phyloP scores from a whole-genome alignment of 345 rosid species.

The Murraya paniculata region DNA sequence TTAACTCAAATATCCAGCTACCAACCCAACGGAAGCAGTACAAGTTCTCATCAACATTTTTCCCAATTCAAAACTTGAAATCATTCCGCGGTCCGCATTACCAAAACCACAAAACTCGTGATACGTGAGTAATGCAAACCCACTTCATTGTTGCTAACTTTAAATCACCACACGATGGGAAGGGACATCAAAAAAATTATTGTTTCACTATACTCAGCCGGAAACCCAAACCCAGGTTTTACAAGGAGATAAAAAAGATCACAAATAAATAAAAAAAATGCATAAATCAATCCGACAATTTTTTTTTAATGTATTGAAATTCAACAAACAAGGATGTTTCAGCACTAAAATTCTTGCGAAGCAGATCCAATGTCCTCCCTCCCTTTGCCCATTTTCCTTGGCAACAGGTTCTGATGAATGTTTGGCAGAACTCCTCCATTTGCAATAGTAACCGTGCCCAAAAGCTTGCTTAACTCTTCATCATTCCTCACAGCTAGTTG shows the following conservation, averaged over 20 bases:
- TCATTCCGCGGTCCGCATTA: neutral
- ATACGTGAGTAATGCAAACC: neutral
- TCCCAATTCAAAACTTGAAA: neutral
- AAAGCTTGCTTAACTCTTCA: slow-evolving; percentile 63
- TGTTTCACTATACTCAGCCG: neutral
- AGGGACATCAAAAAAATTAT: slow-evolving; percentile 2
- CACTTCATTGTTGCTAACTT: neutral
- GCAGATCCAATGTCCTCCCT: slow-evolving; percentile 65
- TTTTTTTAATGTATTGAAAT: neutral
- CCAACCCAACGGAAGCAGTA: neutral
- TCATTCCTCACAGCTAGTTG: slow-evolving; percentile 79
- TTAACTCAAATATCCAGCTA: neutral
- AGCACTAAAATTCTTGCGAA: slow-evolving; percentile 55
- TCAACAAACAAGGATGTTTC: neutral
- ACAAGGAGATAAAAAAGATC: neutral
- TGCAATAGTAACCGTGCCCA: slow-evolving; percentile 71
- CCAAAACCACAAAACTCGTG: neutral
- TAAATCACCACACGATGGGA: neutral
- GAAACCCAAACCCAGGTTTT: neutral
- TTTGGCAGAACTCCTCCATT: slow-evolving; percentile 74
- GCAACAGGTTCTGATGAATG: slow-evolving; percentile 53
- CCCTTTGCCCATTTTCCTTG: slow-evolving; percentile 53
- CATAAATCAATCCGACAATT: neutral
- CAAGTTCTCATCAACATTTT: neutral
- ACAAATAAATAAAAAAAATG: neutral